Evolutionary conservation across 352 stramenopile species (phyloP).

Genomic region (Pythium periplocum): DNA sequence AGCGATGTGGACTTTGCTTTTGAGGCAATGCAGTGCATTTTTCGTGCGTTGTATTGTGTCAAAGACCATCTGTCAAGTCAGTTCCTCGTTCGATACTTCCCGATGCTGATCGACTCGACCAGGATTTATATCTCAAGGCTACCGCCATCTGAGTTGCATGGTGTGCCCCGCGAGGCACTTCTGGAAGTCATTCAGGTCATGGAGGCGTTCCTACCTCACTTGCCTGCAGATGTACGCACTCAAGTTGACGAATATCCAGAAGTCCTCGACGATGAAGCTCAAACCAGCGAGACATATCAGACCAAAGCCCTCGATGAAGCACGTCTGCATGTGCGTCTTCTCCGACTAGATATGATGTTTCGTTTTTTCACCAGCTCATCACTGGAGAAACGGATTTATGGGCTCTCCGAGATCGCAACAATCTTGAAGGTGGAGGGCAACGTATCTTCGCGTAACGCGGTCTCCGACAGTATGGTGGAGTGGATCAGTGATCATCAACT

Average conservation of each 20-base stretch:
- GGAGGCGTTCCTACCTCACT: conserved; percentile 32
- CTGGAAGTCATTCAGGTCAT: conserved; percentile 57
- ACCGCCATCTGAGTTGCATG: conserved; percentile 23
- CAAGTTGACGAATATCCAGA: not conserved
- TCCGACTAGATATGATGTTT: conserved; percentile 48
- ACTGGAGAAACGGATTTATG: conserved; percentile 70
- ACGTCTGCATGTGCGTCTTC: conserved; percentile 29
- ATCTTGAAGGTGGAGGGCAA: conserved; percentile 8
- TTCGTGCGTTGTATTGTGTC: conserved; percentile 50
- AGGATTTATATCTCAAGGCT: conserved; percentile 23
- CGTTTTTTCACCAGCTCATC: conserved; percentile 47
- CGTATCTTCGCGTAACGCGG: no score
- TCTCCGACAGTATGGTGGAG: conserved; percentile 16
- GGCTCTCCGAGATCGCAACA: conserved; percentile 57
- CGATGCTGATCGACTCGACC: conserved; percentile 24
- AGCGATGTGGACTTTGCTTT: conserved; percentile 28
- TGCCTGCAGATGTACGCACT: conserved; percentile 13
- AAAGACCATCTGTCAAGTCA: conserved; percentile 40
- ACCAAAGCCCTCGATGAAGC: conserved; percentile 3
- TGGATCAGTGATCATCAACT: conserved; percentile 51
- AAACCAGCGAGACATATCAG: conserved; percentile 2
- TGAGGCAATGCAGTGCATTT: conserved; percentile 47
- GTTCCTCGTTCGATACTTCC: conserved; percentile 41
- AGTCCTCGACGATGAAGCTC: no score
- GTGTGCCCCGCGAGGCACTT: conserved; percentile 36